These are phyloP conservation scores for Porcisia deanei DNA, from an alignment of 208 protist genomes.

Conservation along the genomic window DNA sequence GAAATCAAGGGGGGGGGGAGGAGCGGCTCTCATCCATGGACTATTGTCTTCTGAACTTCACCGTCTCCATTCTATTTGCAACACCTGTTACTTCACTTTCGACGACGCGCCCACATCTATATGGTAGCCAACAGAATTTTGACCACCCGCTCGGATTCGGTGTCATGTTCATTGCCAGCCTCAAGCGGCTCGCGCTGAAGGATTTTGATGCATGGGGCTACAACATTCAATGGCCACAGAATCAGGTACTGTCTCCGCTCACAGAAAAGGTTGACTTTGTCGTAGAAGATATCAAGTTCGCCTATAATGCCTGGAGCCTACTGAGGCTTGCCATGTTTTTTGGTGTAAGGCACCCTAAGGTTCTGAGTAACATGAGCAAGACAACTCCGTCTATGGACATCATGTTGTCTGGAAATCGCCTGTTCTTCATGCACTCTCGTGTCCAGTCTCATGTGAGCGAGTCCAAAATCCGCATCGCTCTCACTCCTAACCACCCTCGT, in stretches of 20 bases:
- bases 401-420: slow-evolving; percentile 52
- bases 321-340: slow-evolving; percentile 81
- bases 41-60: too few species aligned
- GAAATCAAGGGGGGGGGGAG: too few species aligned
- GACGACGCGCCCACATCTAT: too few species aligned
- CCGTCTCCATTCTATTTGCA: too few species aligned
- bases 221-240: slow-evolving; percentile 65
- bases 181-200: slow-evolving; percentile 19
- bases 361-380: slow-evolving; percentile 53
- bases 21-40: too few species aligned
- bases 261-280: slow-evolving; percentile 44
- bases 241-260: slow-evolving; percentile 26
- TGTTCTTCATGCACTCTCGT: slow-evolving; percentile 71
- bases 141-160: background rate
- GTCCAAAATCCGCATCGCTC: slow-evolving; percentile 42
- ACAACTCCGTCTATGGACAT: slow-evolving; percentile 81
- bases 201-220: slow-evolving; percentile 88
- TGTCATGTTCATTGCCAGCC: slow-evolving; percentile 1
- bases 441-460: slow-evolving; percentile 31
- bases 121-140: too few species aligned
- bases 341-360: slow-evolving; percentile 55
- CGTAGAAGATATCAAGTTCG: slow-evolving; percentile 89
- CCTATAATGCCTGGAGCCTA: slow-evolving; percentile 85
- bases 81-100: background rate
- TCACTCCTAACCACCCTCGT: slow-evolving; percentile 62